These are phyloP conservation scores for Salvia miltiorrhiza DNA, from an alignment of 257 asterid species.

Conservation along the genomic window DNA sequence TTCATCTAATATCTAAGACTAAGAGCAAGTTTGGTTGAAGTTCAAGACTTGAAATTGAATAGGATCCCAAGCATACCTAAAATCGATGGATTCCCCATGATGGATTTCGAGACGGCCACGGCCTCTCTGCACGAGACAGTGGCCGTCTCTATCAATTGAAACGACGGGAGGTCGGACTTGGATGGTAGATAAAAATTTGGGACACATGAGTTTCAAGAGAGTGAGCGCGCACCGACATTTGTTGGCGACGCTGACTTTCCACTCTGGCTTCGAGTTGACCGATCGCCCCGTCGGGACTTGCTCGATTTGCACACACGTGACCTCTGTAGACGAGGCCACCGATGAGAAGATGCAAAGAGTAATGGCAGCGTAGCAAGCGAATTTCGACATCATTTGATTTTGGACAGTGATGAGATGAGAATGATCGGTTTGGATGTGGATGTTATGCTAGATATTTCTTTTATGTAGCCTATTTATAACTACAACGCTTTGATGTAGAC, in stretches of 20 bases:
- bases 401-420: not conserved
- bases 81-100: not conserved
- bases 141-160: not conserved
- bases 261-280: not conserved
- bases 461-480: too few relatives aligned
- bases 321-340: not conserved
- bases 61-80: constrained; percentile 9
- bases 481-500: too few relatives aligned
- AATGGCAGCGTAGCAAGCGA: too few relatives aligned
- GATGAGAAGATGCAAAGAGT: not conserved
- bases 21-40: not conserved
- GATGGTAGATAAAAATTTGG: not conserved
- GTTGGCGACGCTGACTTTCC: not conserved
- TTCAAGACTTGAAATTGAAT: not conserved
- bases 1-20: too few relatives aligned
- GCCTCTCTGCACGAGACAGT: not conserved
- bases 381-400: not conserved
- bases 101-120: not conserved
- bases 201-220: not conserved
- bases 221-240: not conserved
- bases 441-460: not conserved
- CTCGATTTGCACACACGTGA: not conserved
- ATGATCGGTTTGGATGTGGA: not conserved
- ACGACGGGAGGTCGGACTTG: not conserved
- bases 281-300: too few relatives aligned